Percentiles rank a stretch among this genome's conserved stretches.
These are phyloP conservation scores for Viridothelium virens DNA, from an alignment of 495 filamentous ascomycete species.

Conservation along the genomic window DNA sequence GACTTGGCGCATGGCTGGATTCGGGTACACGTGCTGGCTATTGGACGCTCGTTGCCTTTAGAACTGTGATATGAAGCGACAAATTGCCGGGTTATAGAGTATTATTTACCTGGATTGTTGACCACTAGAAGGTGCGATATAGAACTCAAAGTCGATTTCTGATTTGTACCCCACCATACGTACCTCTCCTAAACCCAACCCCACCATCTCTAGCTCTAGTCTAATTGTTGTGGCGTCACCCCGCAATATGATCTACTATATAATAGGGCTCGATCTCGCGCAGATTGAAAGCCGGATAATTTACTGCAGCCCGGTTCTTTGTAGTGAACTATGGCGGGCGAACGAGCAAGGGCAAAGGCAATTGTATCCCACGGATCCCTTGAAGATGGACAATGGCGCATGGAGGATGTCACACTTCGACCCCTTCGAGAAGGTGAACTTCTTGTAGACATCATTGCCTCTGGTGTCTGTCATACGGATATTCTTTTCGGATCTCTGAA, in stretches of 20 bases:
- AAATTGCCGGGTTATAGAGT: too few species aligned
- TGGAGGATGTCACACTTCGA: conserved; percentile 27
- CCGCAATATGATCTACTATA: not conserved
- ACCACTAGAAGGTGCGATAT: too few species aligned
- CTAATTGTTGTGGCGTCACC: not conserved
- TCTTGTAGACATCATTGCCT: conserved; percentile 27
- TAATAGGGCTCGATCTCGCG: too few species aligned
- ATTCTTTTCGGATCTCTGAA: conserved; percentile 23
- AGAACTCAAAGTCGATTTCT: not conserved
- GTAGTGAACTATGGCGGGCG: not conserved
- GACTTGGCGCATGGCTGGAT: not conserved
- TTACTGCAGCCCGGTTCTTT: not conserved
- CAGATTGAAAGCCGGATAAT: too few species aligned
- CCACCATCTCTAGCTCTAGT: not conserved
- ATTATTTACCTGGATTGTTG: too few species aligned
- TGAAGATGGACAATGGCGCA: conserved; percentile 26
- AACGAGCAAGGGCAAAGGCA: conserved; percentile 16
- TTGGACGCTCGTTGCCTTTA: too few species aligned
- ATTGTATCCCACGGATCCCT: conserved; percentile 29
- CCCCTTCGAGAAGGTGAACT: conserved; percentile 26
- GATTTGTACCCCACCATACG: not conserved
- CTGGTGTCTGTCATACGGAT: conserved; percentile 27
- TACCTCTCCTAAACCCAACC: not conserved
- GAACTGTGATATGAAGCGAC: too few species aligned
- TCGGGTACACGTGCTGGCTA: not conserved